Base-by-base conservation (phyloP, 257 asterid genomes). In the Rehmannia glutinosa region DNA sequence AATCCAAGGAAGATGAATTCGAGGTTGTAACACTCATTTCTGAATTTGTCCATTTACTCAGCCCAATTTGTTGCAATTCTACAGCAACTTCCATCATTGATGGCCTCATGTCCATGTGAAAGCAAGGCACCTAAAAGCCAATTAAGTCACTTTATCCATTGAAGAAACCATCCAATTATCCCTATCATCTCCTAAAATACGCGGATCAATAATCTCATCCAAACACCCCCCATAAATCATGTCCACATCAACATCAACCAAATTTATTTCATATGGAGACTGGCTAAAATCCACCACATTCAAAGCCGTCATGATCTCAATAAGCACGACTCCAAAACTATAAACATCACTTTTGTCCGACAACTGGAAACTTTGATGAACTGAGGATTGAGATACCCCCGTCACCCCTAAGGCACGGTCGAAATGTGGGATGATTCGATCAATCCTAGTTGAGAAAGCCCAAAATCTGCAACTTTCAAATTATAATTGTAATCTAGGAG, bases 401-500 rank as follows among this genome's bases (percentile, higher is more conserved):
- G 43, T 1, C 8, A 3, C 2, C 43, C 43, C 13, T 38, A 9
- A 6, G 43, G 43, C 3, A 9, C 43, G 8, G 43, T 38, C 43
- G 43, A 38, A 9, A 38, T 9, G 13, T 38, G 43, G 43, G 43
- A 38, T 3, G 43, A 38, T 9, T 38, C 43, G 2, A 11, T 9
- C 43, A 28, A 5, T 2, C 92, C 92, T 7, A 86, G 75, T 42
- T 89, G 63, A 0, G 86, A 81, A 0, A 83, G 85, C 3, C 92
- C 92, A 6, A 86, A 86, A 72, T 86, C 92, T 0, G 87, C 89
- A 0, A 86, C 87, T 75, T 86, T 86, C 1, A 89, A 73, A 60
- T 70, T 79, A 75, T 74, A 77, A 8, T 79, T 57, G 35, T 78
- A 73, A 63, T 86, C 89, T 67, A 86, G 54, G 0, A 86, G 70